These are phyloP conservation scores for Suhomyces vadensis DNA, from an alignment of 805 yeast species.

Conservation along the genomic window DNA sequence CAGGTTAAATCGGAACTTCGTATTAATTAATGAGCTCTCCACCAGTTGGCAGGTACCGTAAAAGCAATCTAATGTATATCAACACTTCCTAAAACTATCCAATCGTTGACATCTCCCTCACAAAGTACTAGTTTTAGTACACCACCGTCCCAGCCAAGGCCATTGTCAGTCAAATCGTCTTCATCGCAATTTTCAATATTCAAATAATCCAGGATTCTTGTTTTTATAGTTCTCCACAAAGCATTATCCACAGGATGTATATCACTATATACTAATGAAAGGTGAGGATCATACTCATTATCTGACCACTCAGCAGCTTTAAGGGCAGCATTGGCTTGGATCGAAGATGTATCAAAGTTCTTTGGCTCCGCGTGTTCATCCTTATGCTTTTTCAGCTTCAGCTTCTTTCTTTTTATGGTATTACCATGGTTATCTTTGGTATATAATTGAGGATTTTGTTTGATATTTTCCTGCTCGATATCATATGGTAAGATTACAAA, in stretches of 20 bases:
- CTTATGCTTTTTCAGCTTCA: slow-evolving; percentile 20
- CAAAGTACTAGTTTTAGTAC: slow-evolving; percentile 66
- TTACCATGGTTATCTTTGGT: slow-evolving; percentile 34
- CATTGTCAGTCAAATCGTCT: slow-evolving; percentile 31
- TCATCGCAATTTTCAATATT: slow-evolving; percentile 47
- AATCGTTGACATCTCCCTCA: slow-evolving; percentile 68
- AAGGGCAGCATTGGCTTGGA: slow-evolving; percentile 47
- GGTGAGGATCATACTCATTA: slow-evolving; percentile 66
- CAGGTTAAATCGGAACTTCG: too few species aligned
- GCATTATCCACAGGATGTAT: slow-evolving; percentile 68
- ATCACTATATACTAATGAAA: slow-evolving; percentile 68
- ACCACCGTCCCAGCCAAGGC: slow-evolving; percentile 66
- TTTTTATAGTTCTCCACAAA: slow-evolving; percentile 58
- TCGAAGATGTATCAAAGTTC: slow-evolving; percentile 27
- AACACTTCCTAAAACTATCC: slow-evolving; percentile 64
- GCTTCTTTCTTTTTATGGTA: slow-evolving; percentile 27
- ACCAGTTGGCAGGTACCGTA: too few species aligned
- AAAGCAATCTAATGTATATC: slow-evolving; percentile 43
- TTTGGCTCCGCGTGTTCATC: slow-evolving; percentile 14
- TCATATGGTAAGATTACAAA: slow-evolving; percentile 49
- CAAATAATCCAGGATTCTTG: slow-evolving; percentile 65
- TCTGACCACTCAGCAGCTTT: slow-evolving; percentile 55
- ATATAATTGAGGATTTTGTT: slow-evolving; percentile 40
- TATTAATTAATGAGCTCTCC: too few species aligned
- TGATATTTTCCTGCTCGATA: slow-evolving; percentile 36